Conservation (phyloP, 1,284 basidiomycete genomes). For the Cryptococcus maquisensis region DNA sequence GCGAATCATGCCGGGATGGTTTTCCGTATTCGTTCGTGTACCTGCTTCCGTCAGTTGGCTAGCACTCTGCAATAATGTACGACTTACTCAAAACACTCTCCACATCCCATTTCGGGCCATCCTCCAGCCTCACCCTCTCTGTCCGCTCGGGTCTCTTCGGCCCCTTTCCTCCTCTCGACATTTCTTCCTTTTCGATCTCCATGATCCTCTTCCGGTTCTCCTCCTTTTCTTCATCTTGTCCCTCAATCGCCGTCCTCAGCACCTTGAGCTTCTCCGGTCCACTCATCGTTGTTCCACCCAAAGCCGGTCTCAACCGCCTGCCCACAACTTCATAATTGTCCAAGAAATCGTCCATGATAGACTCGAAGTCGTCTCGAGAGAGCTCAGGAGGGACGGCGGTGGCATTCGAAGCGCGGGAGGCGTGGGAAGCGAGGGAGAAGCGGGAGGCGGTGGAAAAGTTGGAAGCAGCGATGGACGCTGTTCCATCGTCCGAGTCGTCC, state of each 20-base stretch:
- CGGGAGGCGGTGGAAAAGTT: slow-evolving; percentile 26
- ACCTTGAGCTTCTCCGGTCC: slow-evolving; percentile 73
- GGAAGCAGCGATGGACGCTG: slow-evolving; percentile 37
- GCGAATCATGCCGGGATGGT: slow-evolving; percentile 81
- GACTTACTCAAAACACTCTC: slow-evolving; percentile 84
- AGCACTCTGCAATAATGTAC: not conserved
- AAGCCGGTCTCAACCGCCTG: slow-evolving; percentile 68
- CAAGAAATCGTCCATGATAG: slow-evolving; percentile 91
- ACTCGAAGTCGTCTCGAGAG: slow-evolving; percentile 79
- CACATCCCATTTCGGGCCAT: slow-evolving; percentile 85
- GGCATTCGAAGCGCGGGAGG: slow-evolving; percentile 21
- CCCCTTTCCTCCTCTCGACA: slow-evolving; percentile 2
- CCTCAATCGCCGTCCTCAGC: slow-evolving; percentile 71
- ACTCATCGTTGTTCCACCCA: slow-evolving; percentile 59
- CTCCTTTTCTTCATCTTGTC: slow-evolving; percentile 55
- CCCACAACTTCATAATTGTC: slow-evolving; percentile 89
- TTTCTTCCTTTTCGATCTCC: slow-evolving; percentile 52
- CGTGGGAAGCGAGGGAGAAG: slow-evolving; percentile 31
- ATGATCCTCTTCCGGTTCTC: slow-evolving; percentile 60
- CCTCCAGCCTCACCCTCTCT: slow-evolving; percentile 51
- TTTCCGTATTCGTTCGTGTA: slow-evolving; percentile 92
- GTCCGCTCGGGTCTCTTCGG: slow-evolving; percentile 50
- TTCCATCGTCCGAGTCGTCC: slow-evolving; percentile 49
- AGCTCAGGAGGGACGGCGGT: slow-evolving; percentile 62
- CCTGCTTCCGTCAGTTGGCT: slow-evolving; percentile 52